Base-by-base conservation (phyloP, 192 early-diverging fungal species). In the Backusella luteola region DNA sequence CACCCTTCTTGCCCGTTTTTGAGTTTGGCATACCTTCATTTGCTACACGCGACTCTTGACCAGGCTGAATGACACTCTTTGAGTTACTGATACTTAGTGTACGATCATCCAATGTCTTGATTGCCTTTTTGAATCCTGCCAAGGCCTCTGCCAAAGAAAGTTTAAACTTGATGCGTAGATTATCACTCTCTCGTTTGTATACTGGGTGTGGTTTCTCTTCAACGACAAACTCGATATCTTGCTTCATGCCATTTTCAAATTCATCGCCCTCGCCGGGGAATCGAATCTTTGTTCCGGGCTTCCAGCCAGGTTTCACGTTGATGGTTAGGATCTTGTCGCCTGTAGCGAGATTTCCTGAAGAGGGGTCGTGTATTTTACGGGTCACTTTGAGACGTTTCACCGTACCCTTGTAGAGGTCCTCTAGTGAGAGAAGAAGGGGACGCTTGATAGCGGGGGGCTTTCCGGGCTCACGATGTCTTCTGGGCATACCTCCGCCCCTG, bases 21-120 rank as follows among this genome's bases (percentile, higher is more conserved):
- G 93, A 93, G 74, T 93, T 93, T 12, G 97, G 97, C 97, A 99
- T 99, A 15, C 98, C 98, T 76, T 97, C 93, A 66, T 90, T 90
- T 11, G 80, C 56, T 69, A 98, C 82, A 34, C 86, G 83, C 34
- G 92, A 93, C 77, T 91, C 88, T 84, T 90, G 84, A 67, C 93
- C 95, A 3, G 93, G 94, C 56, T 87, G 82, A 49, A 94, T 87
- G 23, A 95, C 85, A 53, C 78, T 78, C 35, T 84, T 83, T 23
- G 73, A 74, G 12, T 63, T 63, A 73, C 75, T 88, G 52, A 99
- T 87, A 11, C 82, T 83, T 26, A 99, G 79, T 14, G 72, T 86
- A 44, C 89, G 85, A 53, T 91, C 95, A 77, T 93, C 95, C 9
- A 98, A 86, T 17, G 91, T 92, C 76, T 91, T 80, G 70, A 99